These are phyloP conservation scores for Pseudocercospora cruenta DNA, from an alignment of 2,329 filamentous ascomycete species.

Conservation along the genomic window DNA sequence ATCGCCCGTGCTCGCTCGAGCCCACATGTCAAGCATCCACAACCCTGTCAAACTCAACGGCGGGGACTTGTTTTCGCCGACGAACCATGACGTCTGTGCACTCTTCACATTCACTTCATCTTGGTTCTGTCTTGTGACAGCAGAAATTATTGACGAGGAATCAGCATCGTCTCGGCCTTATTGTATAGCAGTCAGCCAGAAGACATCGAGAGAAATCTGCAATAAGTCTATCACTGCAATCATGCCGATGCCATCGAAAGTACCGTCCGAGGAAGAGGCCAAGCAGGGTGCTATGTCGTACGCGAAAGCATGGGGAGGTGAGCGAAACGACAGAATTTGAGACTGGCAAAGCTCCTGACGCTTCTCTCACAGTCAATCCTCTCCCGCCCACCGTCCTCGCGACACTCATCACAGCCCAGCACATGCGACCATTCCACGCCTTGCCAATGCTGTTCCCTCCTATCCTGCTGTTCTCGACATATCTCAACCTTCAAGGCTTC, in stretches of 20 bases:
- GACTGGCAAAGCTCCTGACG: not conserved
- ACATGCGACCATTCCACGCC: conserved; percentile 66
- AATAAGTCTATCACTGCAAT: too few species aligned
- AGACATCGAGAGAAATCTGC: too few species aligned
- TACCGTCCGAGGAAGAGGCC: conserved; percentile 41
- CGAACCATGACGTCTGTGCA: conserved; percentile 17
- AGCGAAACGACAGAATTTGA: conserved; percentile 21
- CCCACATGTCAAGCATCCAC: not conserved
- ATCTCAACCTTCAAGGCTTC: conserved; percentile 66
- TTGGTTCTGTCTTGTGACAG: conserved; percentile 11
- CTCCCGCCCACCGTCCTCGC: conserved; percentile 68
- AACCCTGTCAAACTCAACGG: conserved; percentile 4
- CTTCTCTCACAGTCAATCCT: conserved; percentile 57
- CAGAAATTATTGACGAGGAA: not conserved
- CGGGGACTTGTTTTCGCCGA: not conserved
- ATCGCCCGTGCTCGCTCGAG: conserved; percentile 12
- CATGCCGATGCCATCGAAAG: conserved; percentile 47
- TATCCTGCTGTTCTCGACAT: conserved; percentile 66
- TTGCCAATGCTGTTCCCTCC: conserved; percentile 71
- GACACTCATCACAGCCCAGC: conserved; percentile 67
- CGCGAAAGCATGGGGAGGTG: conserved; percentile 58
- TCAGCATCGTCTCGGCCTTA: not conserved
- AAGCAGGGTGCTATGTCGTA: conserved; percentile 50
- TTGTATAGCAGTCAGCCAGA: too few species aligned
- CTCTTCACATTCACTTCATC: conserved; percentile 17